Evolutionary conservation across 768 basidiomycete species (phyloP), one percentile per base, ranked within the genome.

Genomic region (Agaricus subrufescens): DNA sequence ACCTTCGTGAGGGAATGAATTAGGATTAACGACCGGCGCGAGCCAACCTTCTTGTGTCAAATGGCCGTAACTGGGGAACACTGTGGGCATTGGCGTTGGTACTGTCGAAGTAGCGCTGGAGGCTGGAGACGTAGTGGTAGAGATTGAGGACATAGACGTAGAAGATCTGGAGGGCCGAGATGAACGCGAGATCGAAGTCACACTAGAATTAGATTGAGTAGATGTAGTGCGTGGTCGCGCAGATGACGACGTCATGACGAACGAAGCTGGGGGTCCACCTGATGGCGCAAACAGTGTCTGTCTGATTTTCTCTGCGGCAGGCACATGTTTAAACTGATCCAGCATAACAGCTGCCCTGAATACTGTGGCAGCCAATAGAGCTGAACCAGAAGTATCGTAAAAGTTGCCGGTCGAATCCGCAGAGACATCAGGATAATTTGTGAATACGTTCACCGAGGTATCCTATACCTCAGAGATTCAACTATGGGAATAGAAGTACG

Each of bases 351-450:
- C 80, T 8, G 34, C 34, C 34, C 90, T 82, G 69, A 89, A 94
- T 1, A 92, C 87, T 0, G 87, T 84, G 59, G 82, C 76, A 0
- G 91, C 89, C 45, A 94, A 73, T 46, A 95, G 76, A 0, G 90
- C 84, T 0, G 89, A 86, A 9, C 85, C 84, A 0, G 91, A 67
- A 0, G 85, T 81, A 58, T 95, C 93, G 61, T 79, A 74, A 65
- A 95, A 95, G 54, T 81, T 82, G 4, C 67, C 69, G 4, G 70
- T 7, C 34, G 34, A 64, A 3, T 67, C 62, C 8, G 34, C 34
- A 34, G 34, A 3, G 34, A 34, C 67, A 62, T 85, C 80, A 4
- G 83, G 81, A 63, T 94, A 94, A 67, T 94, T 95, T 9, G 76
- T 75, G 63, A 93, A 87, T 19, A 87, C 71, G 34, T 70, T 70